A percentile compares a stretch with the other conserved stretches of the same genome.
Evolutionary conservation across 2,329 filamentous ascomycete genomes (phyloP).

Genomic region (Teratosphaeriaceae sp.): DNA sequence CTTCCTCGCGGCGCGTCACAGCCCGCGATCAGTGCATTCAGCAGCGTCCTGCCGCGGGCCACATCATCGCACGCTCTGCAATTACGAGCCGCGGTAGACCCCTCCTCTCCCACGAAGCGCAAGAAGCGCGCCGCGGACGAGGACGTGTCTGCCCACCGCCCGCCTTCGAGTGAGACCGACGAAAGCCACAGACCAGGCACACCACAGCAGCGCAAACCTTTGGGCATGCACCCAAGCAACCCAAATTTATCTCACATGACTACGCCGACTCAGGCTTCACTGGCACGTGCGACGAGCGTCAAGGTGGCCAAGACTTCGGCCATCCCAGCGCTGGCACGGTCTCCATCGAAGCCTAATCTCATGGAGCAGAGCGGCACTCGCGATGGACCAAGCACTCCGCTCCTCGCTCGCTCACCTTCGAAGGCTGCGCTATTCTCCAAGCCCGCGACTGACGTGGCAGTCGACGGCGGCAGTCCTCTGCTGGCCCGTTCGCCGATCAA

Average conservation of each 20-base stretch:
- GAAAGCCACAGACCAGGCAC: conserved; percentile 35
- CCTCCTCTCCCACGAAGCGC: conserved; percentile 58
- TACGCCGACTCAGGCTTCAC: conserved; percentile 72
- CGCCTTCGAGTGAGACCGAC: conserved; percentile 40
- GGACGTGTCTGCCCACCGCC: conserved; percentile 61
- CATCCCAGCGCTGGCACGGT: conserved; percentile 19
- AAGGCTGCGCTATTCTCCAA: conserved; percentile 18
- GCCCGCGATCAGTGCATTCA: conserved; percentile 18
- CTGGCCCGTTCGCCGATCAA: conserved; percentile 10
- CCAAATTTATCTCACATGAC: conserved; percentile 51
- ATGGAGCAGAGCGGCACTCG: conserved; percentile 1
- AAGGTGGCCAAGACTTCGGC: conserved; percentile 35
- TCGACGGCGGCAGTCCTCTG: conserved; percentile 7
- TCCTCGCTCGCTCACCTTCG: conserved; percentile 25
- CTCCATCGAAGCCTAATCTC: conserved; percentile 12
- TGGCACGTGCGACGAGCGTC: conserved; percentile 54
- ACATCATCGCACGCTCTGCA: conserved; percentile 18
- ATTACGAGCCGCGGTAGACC: conserved; percentile 18
- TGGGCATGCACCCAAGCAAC: conserved; percentile 41
- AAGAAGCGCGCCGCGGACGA: conserved; percentile 51
- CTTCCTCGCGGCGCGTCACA: conserved; percentile 19
- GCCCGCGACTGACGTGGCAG: not conserved
- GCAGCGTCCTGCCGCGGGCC: conserved; percentile 20
- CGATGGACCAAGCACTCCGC: conserved; percentile 13
- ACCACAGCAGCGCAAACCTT: conserved; percentile 45